Evolutionary conservation across 2,329 filamentous ascomycete species (phyloP).

Genomic region (Endocalyx cinctus): DNA sequence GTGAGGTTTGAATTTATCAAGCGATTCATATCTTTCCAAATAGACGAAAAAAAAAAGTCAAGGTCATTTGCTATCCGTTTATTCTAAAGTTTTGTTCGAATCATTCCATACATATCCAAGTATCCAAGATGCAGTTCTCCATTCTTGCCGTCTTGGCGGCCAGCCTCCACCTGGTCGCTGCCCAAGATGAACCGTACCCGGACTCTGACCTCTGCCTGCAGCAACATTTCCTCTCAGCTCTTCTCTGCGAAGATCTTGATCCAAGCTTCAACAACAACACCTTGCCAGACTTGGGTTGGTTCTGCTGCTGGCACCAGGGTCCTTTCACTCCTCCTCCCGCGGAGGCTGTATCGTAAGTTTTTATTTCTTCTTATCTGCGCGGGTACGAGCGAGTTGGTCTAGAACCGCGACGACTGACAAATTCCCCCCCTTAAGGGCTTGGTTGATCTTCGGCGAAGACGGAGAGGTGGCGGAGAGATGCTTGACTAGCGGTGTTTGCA

Average conservation of each 20-base stretch:
- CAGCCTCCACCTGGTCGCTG: slow-evolving; percentile 1
- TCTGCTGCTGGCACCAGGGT: slow-evolving; percentile 15
- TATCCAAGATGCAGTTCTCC: background rate
- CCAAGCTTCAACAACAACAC: slow-evolving; percentile 12
- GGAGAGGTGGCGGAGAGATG: slow-evolving; percentile 14
- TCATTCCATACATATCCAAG: background rate
- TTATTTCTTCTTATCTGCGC: no score
- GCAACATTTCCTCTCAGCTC: slow-evolving; percentile 8
- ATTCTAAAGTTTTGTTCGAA: background rate
- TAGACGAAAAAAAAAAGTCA: no score
- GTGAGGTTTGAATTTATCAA: no score
- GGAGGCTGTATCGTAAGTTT: slow-evolving; percentile 12
- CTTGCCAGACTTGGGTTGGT: slow-evolving; percentile 11
- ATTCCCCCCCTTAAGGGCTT: slow-evolving; percentile 7
- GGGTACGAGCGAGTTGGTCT: no score
- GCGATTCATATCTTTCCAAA: no score
- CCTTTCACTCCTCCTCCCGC: slow-evolving; percentile 12
- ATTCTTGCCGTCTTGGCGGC: background rate
- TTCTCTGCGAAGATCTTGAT: slow-evolving; percentile 9
- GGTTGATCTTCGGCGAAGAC: slow-evolving; percentile 13
- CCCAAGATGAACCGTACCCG: slow-evolving; percentile 1
- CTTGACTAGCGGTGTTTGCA: slow-evolving; percentile 7
- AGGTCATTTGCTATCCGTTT: no score
- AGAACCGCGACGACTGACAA: no score
- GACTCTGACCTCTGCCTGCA: slow-evolving; percentile 14